Base-by-base conservation (phyloP, 345 rosid species). In the Syzygium jambos region DNA sequence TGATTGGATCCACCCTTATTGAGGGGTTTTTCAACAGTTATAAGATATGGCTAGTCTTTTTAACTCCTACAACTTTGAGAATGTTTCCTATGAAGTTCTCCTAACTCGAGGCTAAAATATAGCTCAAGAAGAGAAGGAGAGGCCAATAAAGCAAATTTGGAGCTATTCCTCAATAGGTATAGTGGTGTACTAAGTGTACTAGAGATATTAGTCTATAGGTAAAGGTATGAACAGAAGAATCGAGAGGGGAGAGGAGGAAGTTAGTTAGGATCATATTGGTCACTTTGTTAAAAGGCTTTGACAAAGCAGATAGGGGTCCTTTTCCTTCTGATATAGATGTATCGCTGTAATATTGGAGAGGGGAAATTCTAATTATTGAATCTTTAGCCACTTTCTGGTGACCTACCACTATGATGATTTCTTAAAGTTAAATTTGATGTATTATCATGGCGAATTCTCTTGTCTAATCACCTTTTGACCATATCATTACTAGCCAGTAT, bases 391-490 rank as follows among this genome's bases (percentile, higher is more conserved):
- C 86, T 85, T 85, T 85, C 86, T 43, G 73, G 86, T 85, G 65
- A 85, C 73, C 86, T 85, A 34, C 77, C 86, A 85, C 65, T 59
- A 85, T 85, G 27, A 85, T 73, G 80, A 73, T 73, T 73, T 19
- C 80, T 73, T 73, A 73, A 73, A 73, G 80, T 73, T 73, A 19
- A 34, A 68, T 68, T 63, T 85, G 51, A 85, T 85, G 52, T 15
- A 43, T 85, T 85, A 56, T 85, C 11, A 85, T 85, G 77, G 52
- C 77, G 38, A 85, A 54, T 29, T 85, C 68, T 43, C 29, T 19
- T 85, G 86, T 56, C 68, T 29, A 46, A 54, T 55, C 51, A 38
- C 53, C 86, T 85, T 85, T 85, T 85, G 86, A 85, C 86, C 86
- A 73, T 38, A 73, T 73, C 80, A 73, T 73, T 73, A 19, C 80